These are phyloP conservation scores for Marasmius sp. DNA, from an alignment of 1,284 basidiomycete species.

Conservation along the genomic window DNA sequence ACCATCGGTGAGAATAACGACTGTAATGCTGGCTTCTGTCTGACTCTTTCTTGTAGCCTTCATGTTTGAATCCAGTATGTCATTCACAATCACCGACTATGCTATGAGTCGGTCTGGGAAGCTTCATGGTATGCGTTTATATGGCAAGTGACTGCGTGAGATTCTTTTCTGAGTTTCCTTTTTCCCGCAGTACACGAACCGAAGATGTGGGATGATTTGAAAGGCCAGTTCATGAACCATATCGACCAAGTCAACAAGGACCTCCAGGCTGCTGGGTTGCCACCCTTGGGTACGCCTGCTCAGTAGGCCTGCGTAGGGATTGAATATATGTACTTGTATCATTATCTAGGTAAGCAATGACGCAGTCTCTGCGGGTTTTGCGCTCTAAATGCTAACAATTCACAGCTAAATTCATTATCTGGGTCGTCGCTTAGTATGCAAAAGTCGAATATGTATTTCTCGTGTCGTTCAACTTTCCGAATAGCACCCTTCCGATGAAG, in stretches of 20 bases:
- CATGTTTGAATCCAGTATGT: slow-evolving; percentile 67
- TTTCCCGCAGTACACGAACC: slow-evolving; percentile 48
- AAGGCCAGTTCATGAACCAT: slow-evolving; percentile 57
- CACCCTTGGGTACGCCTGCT: slow-evolving; percentile 15
- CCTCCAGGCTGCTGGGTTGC: slow-evolving; percentile 45
- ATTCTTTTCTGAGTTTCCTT: neutral
- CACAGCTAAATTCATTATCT: no score
- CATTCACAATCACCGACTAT: slow-evolving; percentile 61
- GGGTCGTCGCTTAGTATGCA: no score
- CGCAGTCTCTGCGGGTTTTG: no score
- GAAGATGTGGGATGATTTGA: slow-evolving; percentile 62
- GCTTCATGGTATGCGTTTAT: slow-evolving; percentile 44
- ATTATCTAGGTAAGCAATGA: no score
- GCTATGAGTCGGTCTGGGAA: slow-evolving; percentile 59
- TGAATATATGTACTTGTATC: no score
- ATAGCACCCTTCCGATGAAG: no score
- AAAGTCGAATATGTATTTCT: no score
- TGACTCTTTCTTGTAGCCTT: slow-evolving; percentile 37
- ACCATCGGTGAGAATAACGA: slow-evolving; percentile 46
- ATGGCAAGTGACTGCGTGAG: neutral
- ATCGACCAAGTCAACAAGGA: slow-evolving; percentile 55
- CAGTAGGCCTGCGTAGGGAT: neutral
- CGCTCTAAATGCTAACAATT: no score
- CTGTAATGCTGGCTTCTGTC: neutral
- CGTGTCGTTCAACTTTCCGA: no score